These are phyloP conservation scores for Boletellus deceptivus DNA, from an alignment of 1,284 basidiomycete species.

Conservation along the genomic window DNA sequence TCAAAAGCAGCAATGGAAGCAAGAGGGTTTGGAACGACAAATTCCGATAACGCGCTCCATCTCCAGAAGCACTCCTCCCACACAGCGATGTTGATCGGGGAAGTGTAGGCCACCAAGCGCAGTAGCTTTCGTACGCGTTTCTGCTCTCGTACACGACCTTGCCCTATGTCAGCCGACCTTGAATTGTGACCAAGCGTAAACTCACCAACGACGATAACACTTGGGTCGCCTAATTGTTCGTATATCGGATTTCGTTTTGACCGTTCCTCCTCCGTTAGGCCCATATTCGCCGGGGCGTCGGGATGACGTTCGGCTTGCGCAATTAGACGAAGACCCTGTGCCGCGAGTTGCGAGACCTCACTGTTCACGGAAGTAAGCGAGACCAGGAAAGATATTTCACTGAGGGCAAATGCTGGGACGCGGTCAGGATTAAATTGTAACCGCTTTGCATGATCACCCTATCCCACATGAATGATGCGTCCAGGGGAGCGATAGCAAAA, in stretches of 20 bases:
- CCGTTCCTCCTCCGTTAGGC: constrained; percentile 56
- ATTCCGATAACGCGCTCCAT: constrained; percentile 57
- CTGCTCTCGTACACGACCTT: constrained; percentile 74
- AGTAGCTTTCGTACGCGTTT: constrained; percentile 75
- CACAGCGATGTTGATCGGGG: constrained; percentile 66
- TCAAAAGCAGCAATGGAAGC: constrained; percentile 35
- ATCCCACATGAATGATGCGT: constrained; percentile 7
- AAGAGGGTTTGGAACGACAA: constrained; percentile 39
- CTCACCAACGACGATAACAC: constrained; percentile 65
- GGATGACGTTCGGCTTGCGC: constrained; percentile 63
- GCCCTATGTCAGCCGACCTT: constrained; percentile 5
- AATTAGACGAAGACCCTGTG: constrained; percentile 63
- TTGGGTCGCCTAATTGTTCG: constrained; percentile 74
- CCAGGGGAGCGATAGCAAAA: not conserved
- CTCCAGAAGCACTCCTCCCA: constrained; percentile 82
- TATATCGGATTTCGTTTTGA: constrained; percentile 70
- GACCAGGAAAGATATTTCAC: constrained; percentile 70
- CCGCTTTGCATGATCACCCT: constrained; percentile 45
- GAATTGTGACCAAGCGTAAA: constrained; percentile 7
- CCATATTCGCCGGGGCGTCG: constrained; percentile 48
- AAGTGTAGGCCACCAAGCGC: constrained; percentile 60
- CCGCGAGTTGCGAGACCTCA: constrained; percentile 63
- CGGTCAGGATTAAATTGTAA: constrained; percentile 51
- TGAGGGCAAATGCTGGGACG: constrained; percentile 59
- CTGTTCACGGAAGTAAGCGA: constrained; percentile 67